phyloP scores from a whole-genome alignment of 345 rosid genomes.

The Hirschfeldia incana region DNA sequence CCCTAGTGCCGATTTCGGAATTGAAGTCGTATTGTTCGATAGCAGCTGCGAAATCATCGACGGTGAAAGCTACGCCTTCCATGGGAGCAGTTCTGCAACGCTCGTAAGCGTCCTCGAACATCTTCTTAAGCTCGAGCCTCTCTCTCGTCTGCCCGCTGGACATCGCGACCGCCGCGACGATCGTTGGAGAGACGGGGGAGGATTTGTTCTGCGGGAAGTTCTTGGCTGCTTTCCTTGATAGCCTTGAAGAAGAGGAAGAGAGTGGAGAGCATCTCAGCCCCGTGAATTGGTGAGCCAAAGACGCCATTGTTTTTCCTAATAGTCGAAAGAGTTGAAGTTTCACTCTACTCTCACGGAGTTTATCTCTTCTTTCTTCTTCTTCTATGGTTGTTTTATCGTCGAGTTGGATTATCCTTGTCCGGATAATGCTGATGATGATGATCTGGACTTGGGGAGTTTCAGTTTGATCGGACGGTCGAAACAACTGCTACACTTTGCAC shows the following conservation, averaged over 20 bases:
- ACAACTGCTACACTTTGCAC: too few relatives aligned
- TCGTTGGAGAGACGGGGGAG: constrained; percentile 31
- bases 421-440: too few relatives aligned
- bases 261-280: constrained; percentile 64
- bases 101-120: constrained; percentile 92
- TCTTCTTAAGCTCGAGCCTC: constrained; percentile 65
- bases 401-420: too few relatives aligned
- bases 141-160: constrained; percentile 75
- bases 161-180: constrained; percentile 64
- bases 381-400: constrained; percentile 29
- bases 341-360: constrained; percentile 12
- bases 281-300: constrained; percentile 73
- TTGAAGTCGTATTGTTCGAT: constrained; percentile 78
- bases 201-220: constrained; percentile 39
- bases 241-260: constrained; percentile 42
- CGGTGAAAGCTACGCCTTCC: constrained; percentile 78
- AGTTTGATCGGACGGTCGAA: too few relatives aligned
- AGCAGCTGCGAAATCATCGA: constrained; percentile 67
- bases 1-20: constrained; percentile 85
- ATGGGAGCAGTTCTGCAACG: constrained; percentile 78
- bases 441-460: too few relatives aligned
- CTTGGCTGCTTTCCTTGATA: constrained; percentile 39
- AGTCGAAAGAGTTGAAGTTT: constrained; percentile 20
- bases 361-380: constrained; percentile 6
- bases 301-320: constrained; percentile 49